Base-by-base conservation (phyloP, 176 grass and related monocot genomes). In the Aegilops umbellulata region DNA sequence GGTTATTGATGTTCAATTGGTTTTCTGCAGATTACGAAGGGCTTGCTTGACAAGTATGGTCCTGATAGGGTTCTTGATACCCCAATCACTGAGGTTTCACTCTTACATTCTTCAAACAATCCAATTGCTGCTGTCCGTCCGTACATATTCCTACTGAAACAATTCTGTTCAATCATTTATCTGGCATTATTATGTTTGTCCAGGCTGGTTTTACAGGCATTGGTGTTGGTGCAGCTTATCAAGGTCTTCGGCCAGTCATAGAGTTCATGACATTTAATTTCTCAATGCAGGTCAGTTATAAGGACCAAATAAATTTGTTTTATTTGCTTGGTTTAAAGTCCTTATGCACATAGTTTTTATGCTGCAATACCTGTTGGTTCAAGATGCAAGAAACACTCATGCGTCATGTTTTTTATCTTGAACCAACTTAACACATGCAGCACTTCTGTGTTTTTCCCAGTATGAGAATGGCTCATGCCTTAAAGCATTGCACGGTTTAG, bases 221-320 rank as follows among this genome's bases (percentile, higher is more conserved):
- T 88, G 96, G 90, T 79, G 96, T 95, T 90, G 93, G 96, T 30
- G 93, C 96, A 57, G 96, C 96, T n/a, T 98, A 94, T 83, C 92
- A 95, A 65, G 96, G 96, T 82, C 93, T 98, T 74, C 88, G 92
- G 7, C 96, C 96, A 15, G 51, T 94, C 14, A 60, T 98, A 32
- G 96, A 98, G 71, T 98, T 98, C 80, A 98, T 98, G 96, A 98
- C 93, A 24, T 98, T 98, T 85, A 98, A 98, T 86, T 98, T 98
- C 88, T 95, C 96, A 14, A 98, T 98, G 93, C 96, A 98, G 92
- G 96, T 95, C 57, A 31, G 74, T 83, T 3, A 46, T 49, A 49
- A n/a, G 14, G 19, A 3, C 9, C 36, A 27, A 41, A 57, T 76
- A 26, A 76, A 10, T 23, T 76, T 85, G 8, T 74, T 46, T 9